These are phyloP conservation scores for Phytophthora colocasiae DNA, from an alignment of 352 stramenopile species.

Conservation along the genomic window DNA sequence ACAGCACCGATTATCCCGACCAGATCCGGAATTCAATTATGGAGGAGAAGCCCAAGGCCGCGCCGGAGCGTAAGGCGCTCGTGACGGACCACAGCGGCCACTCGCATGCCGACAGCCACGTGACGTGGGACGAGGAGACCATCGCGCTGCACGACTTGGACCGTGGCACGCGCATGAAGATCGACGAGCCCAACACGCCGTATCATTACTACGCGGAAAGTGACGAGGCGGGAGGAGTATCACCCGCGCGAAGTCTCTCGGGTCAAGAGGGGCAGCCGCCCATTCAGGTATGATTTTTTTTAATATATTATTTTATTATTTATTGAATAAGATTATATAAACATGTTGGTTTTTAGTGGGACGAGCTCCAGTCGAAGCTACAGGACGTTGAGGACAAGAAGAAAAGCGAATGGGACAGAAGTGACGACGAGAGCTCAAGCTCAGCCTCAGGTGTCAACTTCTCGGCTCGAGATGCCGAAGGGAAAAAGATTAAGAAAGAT, in stretches of 20 bases:
- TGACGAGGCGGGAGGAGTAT: conserved; percentile 44
- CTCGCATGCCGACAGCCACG: conserved; percentile 39
- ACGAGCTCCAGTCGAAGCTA: conserved; percentile 74
- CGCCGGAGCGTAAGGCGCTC: conserved; percentile 21
- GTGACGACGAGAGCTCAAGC: conserved; percentile 48
- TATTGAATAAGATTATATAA: too few species aligned
- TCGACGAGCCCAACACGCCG: conserved; percentile 94
- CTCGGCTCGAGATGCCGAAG: conserved; percentile 53
- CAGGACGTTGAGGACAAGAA: conserved; percentile 55
- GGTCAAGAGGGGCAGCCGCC: conserved; percentile 47
- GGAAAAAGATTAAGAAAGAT: conserved; percentile 75
- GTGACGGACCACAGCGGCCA: conserved; percentile 12
- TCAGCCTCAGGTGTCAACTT: conserved; percentile 34
- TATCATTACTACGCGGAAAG: conserved; percentile 80
- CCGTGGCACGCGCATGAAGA: conserved; percentile 93
- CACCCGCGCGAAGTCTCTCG: conserved; percentile 59
- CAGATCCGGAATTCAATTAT: conserved; percentile 9
- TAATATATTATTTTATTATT: too few species aligned
- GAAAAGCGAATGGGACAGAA: conserved; percentile 70
- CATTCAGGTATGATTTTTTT: conserved; percentile 53
- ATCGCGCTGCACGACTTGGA: conserved; percentile 92
- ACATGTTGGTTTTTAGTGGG: conserved; percentile 47
- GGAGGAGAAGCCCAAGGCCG: conserved; percentile 28
- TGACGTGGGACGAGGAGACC: conserved; percentile 93
- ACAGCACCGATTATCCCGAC: neutral